Percentiles rank a stretch among this genome's conserved stretches.
These are phyloP conservation scores for Zizania latifolia DNA, from an alignment of 176 grass and related monocot genomes.

Conservation along the genomic window DNA sequence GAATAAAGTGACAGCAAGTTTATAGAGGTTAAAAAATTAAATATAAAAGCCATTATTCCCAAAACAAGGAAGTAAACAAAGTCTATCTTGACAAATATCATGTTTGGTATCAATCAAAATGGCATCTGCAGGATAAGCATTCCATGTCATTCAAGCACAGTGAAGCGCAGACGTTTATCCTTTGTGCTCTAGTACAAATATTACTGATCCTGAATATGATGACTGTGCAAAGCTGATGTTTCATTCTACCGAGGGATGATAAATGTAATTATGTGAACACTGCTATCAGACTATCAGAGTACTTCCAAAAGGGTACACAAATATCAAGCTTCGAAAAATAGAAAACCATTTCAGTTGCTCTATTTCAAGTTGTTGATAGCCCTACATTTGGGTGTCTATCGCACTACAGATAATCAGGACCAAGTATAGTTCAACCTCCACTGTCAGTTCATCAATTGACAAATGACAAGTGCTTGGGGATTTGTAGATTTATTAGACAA, in stretches of 20 bases:
- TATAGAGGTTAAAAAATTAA: conserved; percentile 8
- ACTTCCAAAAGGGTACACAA: not conserved
- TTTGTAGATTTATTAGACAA: not conserved
- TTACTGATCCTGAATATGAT: not conserved
- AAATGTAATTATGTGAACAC: not conserved
- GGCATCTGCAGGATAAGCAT: not conserved
- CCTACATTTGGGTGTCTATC: not conserved
- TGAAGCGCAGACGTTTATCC: not conserved
- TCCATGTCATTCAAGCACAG: not conserved
- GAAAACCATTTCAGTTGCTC: not conserved
- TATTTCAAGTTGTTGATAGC: not conserved
- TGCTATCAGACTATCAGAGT: not conserved
- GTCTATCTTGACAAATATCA: not conserved
- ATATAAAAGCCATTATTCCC: not conserved
- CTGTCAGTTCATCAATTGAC: too few relatives aligned
- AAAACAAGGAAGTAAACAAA: conserved; percentile 16
- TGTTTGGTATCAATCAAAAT: not conserved
- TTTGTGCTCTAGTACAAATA: not conserved
- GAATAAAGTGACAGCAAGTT: not conserved
- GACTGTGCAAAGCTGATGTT: not conserved
- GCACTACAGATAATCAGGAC: not conserved
- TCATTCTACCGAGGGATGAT: not conserved
- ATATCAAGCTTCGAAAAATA: not conserved
- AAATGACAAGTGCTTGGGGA: not conserved
- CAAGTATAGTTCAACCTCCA: not conserved